phyloP scores from a whole-genome alignment of 495 filamentous ascomycete genomes.

The Daldinia loculata region DNA sequence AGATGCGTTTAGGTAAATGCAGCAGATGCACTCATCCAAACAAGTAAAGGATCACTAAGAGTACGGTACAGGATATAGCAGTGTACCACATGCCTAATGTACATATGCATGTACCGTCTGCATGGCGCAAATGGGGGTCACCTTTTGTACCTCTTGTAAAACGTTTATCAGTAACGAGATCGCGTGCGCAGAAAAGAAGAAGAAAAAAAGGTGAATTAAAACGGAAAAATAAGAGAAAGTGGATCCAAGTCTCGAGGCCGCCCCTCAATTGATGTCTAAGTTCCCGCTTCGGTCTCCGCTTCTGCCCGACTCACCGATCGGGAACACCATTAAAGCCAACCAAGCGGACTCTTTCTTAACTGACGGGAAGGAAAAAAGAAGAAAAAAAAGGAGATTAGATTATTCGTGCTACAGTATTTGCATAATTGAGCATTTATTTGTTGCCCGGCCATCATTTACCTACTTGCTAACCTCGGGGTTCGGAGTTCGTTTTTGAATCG shows the following conservation, averaged over 20 bases:
- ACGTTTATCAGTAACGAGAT: constrained; percentile 17
- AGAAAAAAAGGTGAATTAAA: constrained; percentile 3
- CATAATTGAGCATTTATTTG: neutral
- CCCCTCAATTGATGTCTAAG: neutral
- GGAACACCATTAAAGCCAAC: constrained; percentile 1
- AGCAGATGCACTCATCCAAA: constrained; percentile 19
- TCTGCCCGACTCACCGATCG: constrained; percentile 31
- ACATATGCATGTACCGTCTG: neutral
- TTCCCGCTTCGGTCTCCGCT: constrained; percentile 28
- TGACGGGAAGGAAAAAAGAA: neutral
- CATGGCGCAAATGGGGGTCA: constrained; percentile 3
- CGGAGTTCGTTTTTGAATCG: constrained; percentile 23
- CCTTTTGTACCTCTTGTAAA: constrained; percentile 12
- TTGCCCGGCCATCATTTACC: neutral
- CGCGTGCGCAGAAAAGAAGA: constrained; percentile 21
- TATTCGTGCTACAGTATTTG: neutral
- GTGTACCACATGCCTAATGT: neutral
- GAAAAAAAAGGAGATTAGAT: neutral
- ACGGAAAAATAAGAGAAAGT: constrained; percentile 3
- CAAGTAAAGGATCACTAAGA: constrained; percentile 8
- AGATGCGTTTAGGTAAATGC: constrained; percentile 9
- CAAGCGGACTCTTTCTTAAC: neutral
- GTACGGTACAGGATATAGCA: neutral
- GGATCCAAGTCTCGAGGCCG: constrained; percentile 13
- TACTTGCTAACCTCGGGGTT: constrained; percentile 19